Evolutionary conservation across 306 rosid species (phyloP), one percentile per base, ranked within the genome.

Genomic region (Abrus pulchellus): DNA sequence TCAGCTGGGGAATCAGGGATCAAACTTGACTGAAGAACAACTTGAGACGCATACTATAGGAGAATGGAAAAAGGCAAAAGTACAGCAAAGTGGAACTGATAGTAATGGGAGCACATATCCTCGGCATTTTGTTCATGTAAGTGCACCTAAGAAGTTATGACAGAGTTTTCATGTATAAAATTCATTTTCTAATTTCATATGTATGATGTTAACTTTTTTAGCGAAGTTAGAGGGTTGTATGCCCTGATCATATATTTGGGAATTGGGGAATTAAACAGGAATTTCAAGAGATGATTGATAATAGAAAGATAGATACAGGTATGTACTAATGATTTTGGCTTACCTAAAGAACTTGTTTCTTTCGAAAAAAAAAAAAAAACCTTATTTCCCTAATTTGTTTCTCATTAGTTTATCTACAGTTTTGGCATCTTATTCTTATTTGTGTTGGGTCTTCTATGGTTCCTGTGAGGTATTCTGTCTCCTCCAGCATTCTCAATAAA

Each of bases 41-140:
- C 89, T 87, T 33, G 92, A 87, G 74, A 86, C 86, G 33, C 91
- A 84, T 83, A 87, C 94, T 52, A 76, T 92, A 82, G 89, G 84
- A 40, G 91, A 87, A 47, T 92, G 97, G 94, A 92, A 83, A 80
- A 90, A 80, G 80, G 88, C 78, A 53, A 90, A 87, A 52, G 38
- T 62, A 52, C 83, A 75, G 41, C 77, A 76, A 29, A 59, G 65
- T 3, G 40, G 81, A 77, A 81, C 63, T 75, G 78, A 84, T 73
- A 85, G 79, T 45, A 83, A 59, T 63, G 87, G 74, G 48, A 63
- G 75, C 80, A 68, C 70, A 75, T 65, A 10, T 81, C 76, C 83
- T 47, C 77, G 4, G 45, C 68, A 5, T 57, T 86, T 92, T 74
- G 70, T 92, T 81, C 85, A 85, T 62, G 97, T 92, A 90, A 88